phyloP scores from a whole-genome alignment of 768 basidiomycete genomes.

The Tylopilus cervinicoccineus region DNA sequence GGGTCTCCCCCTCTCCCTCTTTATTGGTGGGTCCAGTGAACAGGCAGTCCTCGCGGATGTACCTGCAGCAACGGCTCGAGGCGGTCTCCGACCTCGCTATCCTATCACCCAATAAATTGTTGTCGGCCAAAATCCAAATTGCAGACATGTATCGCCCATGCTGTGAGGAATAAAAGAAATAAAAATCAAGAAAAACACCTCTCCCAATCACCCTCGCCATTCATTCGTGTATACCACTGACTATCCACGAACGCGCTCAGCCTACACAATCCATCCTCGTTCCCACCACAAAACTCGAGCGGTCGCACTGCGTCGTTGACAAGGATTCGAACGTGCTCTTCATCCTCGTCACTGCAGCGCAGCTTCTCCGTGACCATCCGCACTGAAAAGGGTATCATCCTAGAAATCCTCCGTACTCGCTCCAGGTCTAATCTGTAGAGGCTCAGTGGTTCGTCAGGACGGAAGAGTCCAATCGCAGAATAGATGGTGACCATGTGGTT shows the following conservation, averaged over 20 bases:
- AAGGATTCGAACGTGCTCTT: slow-evolving; percentile 64
- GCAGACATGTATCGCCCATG: background rate
- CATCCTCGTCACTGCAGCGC: slow-evolving; percentile 32
- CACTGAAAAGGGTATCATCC: slow-evolving; percentile 70
- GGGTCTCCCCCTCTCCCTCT: background rate
- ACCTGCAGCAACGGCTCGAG: slow-evolving; percentile 68
- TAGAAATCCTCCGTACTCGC: slow-evolving; percentile 51
- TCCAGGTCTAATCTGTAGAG: slow-evolving; percentile 17
- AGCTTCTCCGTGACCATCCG: slow-evolving; percentile 74
- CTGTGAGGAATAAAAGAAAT: background rate
- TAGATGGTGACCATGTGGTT: slow-evolving; percentile 82
- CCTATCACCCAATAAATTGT: slow-evolving; percentile 55
- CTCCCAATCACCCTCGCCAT: slow-evolving; percentile 71
- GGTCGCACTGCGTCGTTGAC: slow-evolving; percentile 73
- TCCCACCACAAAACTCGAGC: slow-evolving; percentile 55
- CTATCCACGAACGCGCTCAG: slow-evolving; percentile 65
- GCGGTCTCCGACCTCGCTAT: slow-evolving; percentile 64
- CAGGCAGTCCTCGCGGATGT: slow-evolving; percentile 43
- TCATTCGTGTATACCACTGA: slow-evolving; percentile 61
- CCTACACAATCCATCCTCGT: slow-evolving; percentile 54
- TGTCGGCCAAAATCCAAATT: background rate
- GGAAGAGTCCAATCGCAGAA: slow-evolving; percentile 54
- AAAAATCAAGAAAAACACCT: slow-evolving; percentile 44
- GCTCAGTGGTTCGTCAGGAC: slow-evolving; percentile 24
- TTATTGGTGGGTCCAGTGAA: slow-evolving; percentile 32